Evolutionary conservation across 768 basidiomycete species (phyloP), one percentile per base, ranked within the genome.

Genomic region (Hygrocybe punicea): DNA sequence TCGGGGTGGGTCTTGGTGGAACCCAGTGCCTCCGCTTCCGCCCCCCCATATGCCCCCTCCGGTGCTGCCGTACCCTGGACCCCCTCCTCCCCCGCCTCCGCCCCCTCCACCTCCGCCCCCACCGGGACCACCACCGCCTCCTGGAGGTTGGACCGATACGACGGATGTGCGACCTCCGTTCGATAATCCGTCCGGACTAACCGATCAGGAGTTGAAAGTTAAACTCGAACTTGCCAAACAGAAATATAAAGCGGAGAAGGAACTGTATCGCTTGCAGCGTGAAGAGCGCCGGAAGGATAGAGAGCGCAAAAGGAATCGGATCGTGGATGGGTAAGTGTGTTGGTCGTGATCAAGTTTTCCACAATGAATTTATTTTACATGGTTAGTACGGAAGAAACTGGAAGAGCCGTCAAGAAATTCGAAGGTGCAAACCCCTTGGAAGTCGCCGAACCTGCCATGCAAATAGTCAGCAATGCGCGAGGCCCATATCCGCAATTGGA

Each of bases 221-320:
- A 75, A 81, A 29, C 79, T 90, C 3, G 84, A 89, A 63, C 80
- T 73, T 17, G 87, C 89, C 1, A 91, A 89, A 62, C 75, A 74
- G 24, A 70, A 72, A 21, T 91, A 91, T 68, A 87, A 82, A 69
- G 77, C 76, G 1, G 81, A 84, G 69, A 91, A 91, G 64, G 87
- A 88, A 62, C 75, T 74, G 21, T 89, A 89, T 62, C 80, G 87
- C 25, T 72, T 72, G 61, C 82, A 84, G 52, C 78, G 82, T 52
- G 81, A 84, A 48, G 72, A 73, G 23, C 79, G 76, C 56, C 77
- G 67, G 61, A 75, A 71, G 60, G 75, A 73, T 55, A 70, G 69
- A 53, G 72, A 71, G 47, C 51, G 53, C 10, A 68, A 57, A 56
- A 51, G 54, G 35, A 61, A 58, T 36, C 49, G 19, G 53, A 11